Evolutionary conservation across 192 early-diverging fungal genomes (phyloP).

Genomic region (Backusella mclennaniae): DNA sequence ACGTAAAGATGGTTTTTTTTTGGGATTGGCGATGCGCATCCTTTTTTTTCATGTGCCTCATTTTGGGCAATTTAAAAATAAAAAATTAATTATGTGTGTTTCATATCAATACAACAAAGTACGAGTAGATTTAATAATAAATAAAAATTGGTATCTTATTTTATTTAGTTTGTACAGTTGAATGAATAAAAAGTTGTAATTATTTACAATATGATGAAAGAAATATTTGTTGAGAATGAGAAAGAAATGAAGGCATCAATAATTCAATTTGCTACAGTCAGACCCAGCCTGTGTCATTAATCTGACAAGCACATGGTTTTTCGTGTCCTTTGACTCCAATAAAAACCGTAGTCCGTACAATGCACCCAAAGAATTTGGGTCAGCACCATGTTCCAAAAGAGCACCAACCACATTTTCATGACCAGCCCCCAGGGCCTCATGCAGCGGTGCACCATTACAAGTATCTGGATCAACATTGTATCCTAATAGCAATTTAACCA

Average conservation of each 20-base stretch:
- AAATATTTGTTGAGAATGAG: not conserved
- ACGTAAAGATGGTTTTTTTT: too few species aligned
- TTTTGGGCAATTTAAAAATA: too few species aligned
- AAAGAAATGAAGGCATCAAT: not conserved
- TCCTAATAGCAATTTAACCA: not conserved
- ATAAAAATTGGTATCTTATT: not conserved
- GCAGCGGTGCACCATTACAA: conserved; percentile 9
- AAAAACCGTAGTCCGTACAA: not conserved
- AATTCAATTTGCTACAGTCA: not conserved
- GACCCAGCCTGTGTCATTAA: not conserved
- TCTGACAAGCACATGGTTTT: not conserved
- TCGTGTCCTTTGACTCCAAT: not conserved
- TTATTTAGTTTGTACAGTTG: not conserved
- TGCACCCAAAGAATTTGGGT: conserved; percentile 9
- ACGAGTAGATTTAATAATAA: not conserved
- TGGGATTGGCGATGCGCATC: too few species aligned
- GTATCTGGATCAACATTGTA: not conserved
- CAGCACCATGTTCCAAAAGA: not conserved
- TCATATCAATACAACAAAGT: not conserved
- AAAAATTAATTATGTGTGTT: not conserved
- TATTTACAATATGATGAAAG: not conserved
- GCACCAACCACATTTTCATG: not conserved
- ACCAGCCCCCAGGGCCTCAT: conserved; percentile 1
- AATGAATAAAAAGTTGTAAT: not conserved
- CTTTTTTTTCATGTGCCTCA: too few species aligned